These are phyloP conservation scores for Diospyros lotus DNA, from an alignment of 148 eudicot genomes.

Conservation along the genomic window DNA sequence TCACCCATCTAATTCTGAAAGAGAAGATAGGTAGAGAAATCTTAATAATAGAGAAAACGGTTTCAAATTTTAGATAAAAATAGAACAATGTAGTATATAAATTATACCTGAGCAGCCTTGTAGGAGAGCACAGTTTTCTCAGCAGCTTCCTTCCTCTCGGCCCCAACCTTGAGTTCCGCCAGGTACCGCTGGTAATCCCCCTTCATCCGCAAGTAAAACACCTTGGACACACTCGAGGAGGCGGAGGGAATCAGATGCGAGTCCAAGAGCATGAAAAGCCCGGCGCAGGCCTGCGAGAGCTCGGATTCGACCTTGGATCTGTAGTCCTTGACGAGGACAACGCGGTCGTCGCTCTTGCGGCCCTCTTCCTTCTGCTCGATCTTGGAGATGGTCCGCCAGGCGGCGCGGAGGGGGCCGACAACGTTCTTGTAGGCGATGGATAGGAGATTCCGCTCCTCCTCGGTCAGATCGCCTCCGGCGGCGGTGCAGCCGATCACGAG, in stretches of 20 bases:
- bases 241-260: slow-evolving; percentile 27
- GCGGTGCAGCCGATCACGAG: slow-evolving; percentile 30
- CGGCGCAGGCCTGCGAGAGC: slow-evolving; percentile 38
- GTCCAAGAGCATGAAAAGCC: slow-evolving; percentile 36
- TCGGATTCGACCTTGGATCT: slow-evolving; percentile 56
- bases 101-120: slow-evolving; percentile 38
- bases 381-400: slow-evolving; percentile 67
- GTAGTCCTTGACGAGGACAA: slow-evolving; percentile 47
- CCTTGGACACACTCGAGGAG: slow-evolving; percentile 22
- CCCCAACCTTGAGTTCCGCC: slow-evolving; percentile 36
- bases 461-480: slow-evolving; percentile 39
- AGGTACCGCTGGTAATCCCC: slow-evolving; percentile 34
- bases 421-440: slow-evolving; percentile 94
- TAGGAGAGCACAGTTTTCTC: slow-evolving; percentile 35
- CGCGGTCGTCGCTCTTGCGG: slow-evolving; percentile 67
- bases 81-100: background rate
- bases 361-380: slow-evolving; percentile 79
- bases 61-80: no score
- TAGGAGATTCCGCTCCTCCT: slow-evolving; percentile 86
- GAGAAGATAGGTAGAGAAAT: no score
- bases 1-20: no score
- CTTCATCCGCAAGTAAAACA: slow-evolving; percentile 37
- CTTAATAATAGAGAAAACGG: no score
- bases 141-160: slow-evolving; percentile 34
- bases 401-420: slow-evolving; percentile 74